phyloP scores from a whole-genome alignment of 495 filamentous ascomycete genomes.

The Tuber borchii region DNA sequence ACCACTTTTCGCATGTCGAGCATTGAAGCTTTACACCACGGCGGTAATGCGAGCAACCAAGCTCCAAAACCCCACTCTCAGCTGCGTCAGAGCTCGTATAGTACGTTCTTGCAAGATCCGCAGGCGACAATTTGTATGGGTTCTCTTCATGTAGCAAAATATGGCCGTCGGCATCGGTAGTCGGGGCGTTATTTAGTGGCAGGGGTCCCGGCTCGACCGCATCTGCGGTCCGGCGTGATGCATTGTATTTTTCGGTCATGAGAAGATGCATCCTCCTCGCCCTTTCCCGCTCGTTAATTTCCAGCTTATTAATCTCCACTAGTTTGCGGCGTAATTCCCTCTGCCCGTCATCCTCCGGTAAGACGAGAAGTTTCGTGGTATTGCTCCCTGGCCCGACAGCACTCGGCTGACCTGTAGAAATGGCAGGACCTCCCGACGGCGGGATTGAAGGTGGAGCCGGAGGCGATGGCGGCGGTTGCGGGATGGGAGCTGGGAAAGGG shows the following conservation, averaged over 20 bases:
- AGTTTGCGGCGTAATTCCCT: conserved; percentile 66
- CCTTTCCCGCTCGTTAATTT: conserved; percentile 64
- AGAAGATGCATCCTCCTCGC: conserved; percentile 75
- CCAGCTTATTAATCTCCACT: conserved; percentile 62
- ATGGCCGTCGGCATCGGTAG: conserved; percentile 42
- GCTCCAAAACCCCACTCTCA: conserved; percentile 46
- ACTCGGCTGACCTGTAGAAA: conserved; percentile 27
- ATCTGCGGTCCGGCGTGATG: conserved; percentile 39
- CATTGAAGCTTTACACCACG: conserved; percentile 95
- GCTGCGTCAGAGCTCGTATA: conserved; percentile 46
- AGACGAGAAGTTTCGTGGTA: conserved; percentile 39
- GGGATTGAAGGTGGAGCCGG: conserved; percentile 29
- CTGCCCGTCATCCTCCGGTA: conserved; percentile 96
- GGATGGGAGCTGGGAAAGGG: conserved; percentile 17
- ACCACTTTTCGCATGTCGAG: conserved; percentile 80
- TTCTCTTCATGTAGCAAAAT: conserved; percentile 45
- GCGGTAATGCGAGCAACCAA: conserved; percentile 89
- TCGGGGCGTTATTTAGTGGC: conserved; percentile 41
- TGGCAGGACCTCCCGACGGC: conserved; percentile 33
- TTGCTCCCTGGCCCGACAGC: conserved; percentile 11
- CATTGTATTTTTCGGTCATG: conserved; percentile 72
- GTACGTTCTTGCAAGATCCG: conserved; percentile 52
- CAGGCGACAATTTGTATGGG: conserved; percentile 60
- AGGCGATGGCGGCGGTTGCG: conserved; percentile 8
- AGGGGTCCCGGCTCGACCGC: conserved; percentile 40